These are phyloP conservation scores for Claviceps arundinis DNA, from an alignment of 2,329 filamentous ascomycete species.

Conservation along the genomic window DNA sequence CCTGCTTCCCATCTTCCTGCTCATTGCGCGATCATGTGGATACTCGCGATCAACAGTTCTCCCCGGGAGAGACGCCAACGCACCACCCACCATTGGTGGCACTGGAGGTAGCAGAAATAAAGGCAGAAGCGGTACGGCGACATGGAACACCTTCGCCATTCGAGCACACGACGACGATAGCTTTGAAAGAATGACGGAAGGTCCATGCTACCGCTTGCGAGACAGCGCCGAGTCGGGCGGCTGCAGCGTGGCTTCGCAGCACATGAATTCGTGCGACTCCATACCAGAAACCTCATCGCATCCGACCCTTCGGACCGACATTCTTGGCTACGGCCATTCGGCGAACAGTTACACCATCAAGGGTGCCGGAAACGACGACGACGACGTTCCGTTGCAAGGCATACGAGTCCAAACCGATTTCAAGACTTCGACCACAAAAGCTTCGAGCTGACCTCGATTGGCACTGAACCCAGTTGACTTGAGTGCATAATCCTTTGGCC, in stretches of 20 bases:
- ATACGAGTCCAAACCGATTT: constrained; percentile 26
- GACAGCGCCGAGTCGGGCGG: constrained; percentile 17
- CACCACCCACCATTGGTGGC: constrained; percentile 10
- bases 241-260: constrained; percentile 4
- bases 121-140: constrained; percentile 9
- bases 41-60: constrained; percentile 19
- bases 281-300: constrained; percentile 5
- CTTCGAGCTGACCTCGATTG: not conserved
- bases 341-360: constrained; percentile 18
- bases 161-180: constrained; percentile 1
- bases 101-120: constrained; percentile 7
- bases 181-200: constrained; percentile 6
- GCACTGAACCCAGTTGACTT: not conserved
- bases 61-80: constrained; percentile 13
- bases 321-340: constrained; percentile 17
- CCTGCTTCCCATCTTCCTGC: constrained; percentile 30
- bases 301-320: constrained; percentile 19
- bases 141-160: constrained; percentile 8
- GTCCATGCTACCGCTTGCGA: constrained; percentile 19
- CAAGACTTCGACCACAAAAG: constrained; percentile 13
- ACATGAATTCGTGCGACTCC: not conserved
- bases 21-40: constrained; percentile 25
- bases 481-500: not conserved
- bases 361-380: constrained; percentile 16
- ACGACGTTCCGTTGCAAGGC: constrained; percentile 25